phyloP scores from a whole-genome alignment of 192 early-diverging fungal species.

The Allomyces macrogynus region DNA sequence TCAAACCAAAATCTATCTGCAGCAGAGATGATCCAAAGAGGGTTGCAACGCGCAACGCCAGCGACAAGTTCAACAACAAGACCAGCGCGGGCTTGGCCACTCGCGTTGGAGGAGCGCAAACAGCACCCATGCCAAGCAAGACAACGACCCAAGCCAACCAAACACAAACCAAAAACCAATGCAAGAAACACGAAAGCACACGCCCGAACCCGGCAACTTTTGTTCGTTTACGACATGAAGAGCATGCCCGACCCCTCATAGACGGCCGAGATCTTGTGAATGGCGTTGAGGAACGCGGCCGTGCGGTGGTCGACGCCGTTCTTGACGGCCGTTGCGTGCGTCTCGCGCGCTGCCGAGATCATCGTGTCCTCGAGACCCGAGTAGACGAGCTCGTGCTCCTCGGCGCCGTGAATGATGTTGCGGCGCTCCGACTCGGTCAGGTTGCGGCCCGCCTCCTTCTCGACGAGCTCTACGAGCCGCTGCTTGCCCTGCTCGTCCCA shows the following conservation, averaged over 20 bases:
- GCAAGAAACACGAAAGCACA: too few species aligned
- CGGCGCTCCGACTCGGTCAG: conserved; percentile 52
- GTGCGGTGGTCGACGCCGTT: conserved; percentile 49
- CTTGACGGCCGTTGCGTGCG: conserved; percentile 41
- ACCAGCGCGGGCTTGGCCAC: too few species aligned
- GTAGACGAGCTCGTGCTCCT: conserved; percentile 67
- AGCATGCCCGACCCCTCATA: conserved; percentile 55
- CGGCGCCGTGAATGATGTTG: conserved; percentile 55
- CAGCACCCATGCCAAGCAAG: too few species aligned
- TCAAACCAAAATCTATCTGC: too few species aligned
- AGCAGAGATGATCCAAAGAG: too few species aligned
- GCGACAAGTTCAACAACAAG: too few species aligned
- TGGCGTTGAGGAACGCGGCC: conserved; percentile 55
- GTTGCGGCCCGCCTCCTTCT: conserved; percentile 50
- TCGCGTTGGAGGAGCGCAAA: too few species aligned
- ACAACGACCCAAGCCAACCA: too few species aligned
- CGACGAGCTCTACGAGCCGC: conserved; percentile 46
- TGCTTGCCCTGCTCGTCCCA: conserved; percentile 60
- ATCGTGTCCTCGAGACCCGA: conserved; percentile 75
- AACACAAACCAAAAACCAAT: too few species aligned
- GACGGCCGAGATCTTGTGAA: conserved; percentile 59
- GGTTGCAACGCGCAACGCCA: too few species aligned
- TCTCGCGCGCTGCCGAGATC: conserved; percentile 56
- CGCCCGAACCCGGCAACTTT: too few species aligned
- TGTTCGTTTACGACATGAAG: conserved; percentile 28